Percentiles rank a stretch among this genome's conserved stretches.
These are phyloP conservation scores for Metschnikowia hibisci DNA, from an alignment of 805 yeast genomes.

Conservation along the genomic window DNA sequence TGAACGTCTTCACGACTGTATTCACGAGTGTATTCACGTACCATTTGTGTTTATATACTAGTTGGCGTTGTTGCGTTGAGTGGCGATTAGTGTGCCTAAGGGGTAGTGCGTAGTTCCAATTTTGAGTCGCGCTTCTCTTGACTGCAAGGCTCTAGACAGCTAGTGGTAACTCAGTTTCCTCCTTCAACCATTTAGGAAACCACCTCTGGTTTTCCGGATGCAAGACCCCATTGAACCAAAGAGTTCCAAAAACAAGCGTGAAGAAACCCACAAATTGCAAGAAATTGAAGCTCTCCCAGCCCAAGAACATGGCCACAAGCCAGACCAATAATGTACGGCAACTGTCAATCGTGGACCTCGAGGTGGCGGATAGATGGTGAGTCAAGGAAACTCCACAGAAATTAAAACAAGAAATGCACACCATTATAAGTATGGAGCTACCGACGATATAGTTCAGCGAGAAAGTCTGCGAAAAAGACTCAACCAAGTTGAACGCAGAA, in stretches of 20 bases:
- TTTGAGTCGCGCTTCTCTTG: slow-evolving; percentile 1
- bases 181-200: slow-evolving; percentile 46
- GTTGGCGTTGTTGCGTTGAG: background rate
- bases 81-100: slow-evolving; percentile 2
- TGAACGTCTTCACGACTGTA: too few species aligned
- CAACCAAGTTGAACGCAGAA: slow-evolving; percentile 54
- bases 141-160: background rate
- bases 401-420: slow-evolving; percentile 69
- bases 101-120: slow-evolving; percentile 3
- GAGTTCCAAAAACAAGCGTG: slow-evolving; percentile 64
- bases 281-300: slow-evolving; percentile 70
- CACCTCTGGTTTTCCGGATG: slow-evolving; percentile 45
- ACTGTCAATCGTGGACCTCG: slow-evolving; percentile 75
- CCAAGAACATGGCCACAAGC: slow-evolving; percentile 62
- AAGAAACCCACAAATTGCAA: slow-evolving; percentile 64
- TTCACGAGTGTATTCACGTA: slow-evolving; percentile 3
- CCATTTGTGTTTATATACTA: slow-evolving; percentile 6
- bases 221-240: slow-evolving; percentile 68
- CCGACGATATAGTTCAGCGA: slow-evolving; percentile 39
- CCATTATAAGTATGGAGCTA: slow-evolving; percentile 62
- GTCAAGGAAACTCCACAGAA: slow-evolving; percentile 71
- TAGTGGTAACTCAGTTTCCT: background rate
- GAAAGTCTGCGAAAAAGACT: slow-evolving; percentile 49
- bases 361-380: slow-evolving; percentile 62
- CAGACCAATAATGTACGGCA: slow-evolving; percentile 73